Percentiles rank a stretch among this genome's conserved stretches.
These are phyloP conservation scores for Colletotrichum kahawae DNA, from an alignment of 2,329 filamentous ascomycete species.

Conservation along the genomic window DNA sequence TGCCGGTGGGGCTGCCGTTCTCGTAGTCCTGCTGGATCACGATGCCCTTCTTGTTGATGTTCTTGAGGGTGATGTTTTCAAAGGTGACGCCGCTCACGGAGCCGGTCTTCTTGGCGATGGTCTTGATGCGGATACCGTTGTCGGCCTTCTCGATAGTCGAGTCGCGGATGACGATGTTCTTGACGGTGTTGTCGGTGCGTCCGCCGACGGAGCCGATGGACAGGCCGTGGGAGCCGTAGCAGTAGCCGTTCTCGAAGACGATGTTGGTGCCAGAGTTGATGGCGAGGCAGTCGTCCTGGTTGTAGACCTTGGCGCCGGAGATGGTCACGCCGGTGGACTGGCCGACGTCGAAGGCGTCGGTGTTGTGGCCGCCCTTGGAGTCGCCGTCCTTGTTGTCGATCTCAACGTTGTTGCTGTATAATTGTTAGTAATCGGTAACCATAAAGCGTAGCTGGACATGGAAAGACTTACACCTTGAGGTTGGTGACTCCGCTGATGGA, in stretches of 20 bases:
- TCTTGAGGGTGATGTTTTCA: slow-evolving; percentile 44
- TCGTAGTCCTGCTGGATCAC: slow-evolving; percentile 51
- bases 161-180: slow-evolving; percentile 55
- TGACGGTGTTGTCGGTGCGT: slow-evolving; percentile 56
- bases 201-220: slow-evolving; percentile 51
- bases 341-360: slow-evolving; percentile 64
- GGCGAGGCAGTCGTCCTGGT: slow-evolving; percentile 68
- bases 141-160: slow-evolving; percentile 55
- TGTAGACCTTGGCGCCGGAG: slow-evolving; percentile 56
- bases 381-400: slow-evolving; percentile 45
- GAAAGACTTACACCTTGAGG: slow-evolving; percentile 40
- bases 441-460: too few relatives aligned
- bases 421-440: fast-evolving
- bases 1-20: slow-evolving; percentile 49
- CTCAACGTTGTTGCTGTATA: slow-evolving; percentile 34
- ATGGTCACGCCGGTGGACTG: slow-evolving; percentile 55
- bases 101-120: slow-evolving; percentile 49
- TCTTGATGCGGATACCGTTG: slow-evolving; percentile 59
- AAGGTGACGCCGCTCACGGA: slow-evolving; percentile 49
- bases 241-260: slow-evolving; percentile 47
- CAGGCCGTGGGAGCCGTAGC: slow-evolving; percentile 48
- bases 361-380: slow-evolving; percentile 52
- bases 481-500: slow-evolving; percentile 41
- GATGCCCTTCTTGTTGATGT: slow-evolving; percentile 46
- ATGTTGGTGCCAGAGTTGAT: slow-evolving; percentile 58